phyloP scores from a whole-genome alignment of 768 basidiomycete species.

The Sporobolomyces roseus region DNA sequence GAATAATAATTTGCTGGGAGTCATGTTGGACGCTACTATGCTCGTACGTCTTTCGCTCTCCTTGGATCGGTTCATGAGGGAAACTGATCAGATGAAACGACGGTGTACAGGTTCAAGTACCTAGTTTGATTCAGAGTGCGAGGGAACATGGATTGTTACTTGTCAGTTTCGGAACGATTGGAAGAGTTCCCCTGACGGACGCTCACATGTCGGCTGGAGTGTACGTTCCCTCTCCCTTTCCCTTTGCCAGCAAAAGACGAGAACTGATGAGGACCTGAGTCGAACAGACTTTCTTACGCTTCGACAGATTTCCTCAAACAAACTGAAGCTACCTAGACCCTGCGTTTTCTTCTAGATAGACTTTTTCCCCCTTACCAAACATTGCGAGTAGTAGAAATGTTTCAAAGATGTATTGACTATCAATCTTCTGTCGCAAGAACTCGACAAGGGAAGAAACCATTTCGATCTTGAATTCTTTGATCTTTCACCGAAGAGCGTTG shows the following conservation, averaged over 20 bases:
- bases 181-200: conserved; percentile 45
- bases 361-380: too few species aligned
- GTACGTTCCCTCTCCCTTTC: not conserved
- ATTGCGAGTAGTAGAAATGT: too few species aligned
- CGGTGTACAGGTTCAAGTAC: conserved; percentile 66
- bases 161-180: conserved; percentile 63
- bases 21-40: conserved; percentile 80
- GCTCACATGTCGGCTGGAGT: conserved; percentile 50
- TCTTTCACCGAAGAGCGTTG: too few species aligned
- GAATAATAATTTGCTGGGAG: conserved; percentile 83
- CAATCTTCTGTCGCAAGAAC: too few species aligned
- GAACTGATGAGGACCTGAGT: not conserved
- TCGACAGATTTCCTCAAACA: conserved; percentile 32
- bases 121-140: conserved; percentile 81
- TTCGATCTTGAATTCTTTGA: too few species aligned
- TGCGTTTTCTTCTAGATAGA: too few species aligned
- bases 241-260: not conserved
- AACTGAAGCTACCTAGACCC: conserved; percentile 28
- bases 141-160: conserved; percentile 83
- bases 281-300: conserved; percentile 34
- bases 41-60: conserved; percentile 58
- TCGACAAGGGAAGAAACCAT: too few species aligned
- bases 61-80: conserved; percentile 6
- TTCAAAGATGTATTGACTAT: too few species aligned
- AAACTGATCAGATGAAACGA: too few species aligned